Evolutionary conservation across 108 stramenopile genomes (phyloP).

Genomic region (Skeletonema costatum): DNA sequence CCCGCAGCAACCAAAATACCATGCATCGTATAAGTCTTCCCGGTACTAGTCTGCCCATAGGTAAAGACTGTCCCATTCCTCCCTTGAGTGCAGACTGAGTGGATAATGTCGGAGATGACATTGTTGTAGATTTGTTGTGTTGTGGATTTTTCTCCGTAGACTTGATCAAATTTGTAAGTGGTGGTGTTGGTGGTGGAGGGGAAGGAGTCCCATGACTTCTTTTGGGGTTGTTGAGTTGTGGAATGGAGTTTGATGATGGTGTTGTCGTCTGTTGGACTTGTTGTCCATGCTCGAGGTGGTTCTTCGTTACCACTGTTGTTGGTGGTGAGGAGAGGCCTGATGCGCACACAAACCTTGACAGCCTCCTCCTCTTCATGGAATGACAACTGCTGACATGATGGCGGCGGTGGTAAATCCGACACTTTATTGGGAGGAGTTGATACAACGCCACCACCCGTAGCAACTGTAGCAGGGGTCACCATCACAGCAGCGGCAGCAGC

Average conservation of each 20-base stretch:
- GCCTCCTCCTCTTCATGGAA: slow-evolving; percentile 15
- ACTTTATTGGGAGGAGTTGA: background rate
- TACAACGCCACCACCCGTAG: background rate
- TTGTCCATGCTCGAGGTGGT: slow-evolving; percentile 3
- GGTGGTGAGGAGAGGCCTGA: slow-evolving; percentile 8
- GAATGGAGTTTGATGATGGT: background rate
- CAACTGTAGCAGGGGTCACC: background rate
- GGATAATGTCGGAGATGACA: slow-evolving; percentile 67
- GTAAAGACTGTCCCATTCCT: slow-evolving; percentile 85
- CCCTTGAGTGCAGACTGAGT: slow-evolving; percentile 61
- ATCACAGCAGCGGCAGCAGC: background rate
- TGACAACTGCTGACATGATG: background rate
- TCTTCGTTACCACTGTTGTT: background rate
- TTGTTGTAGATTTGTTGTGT: slow-evolving; percentile 79
- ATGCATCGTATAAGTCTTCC: slow-evolving; percentile 55
- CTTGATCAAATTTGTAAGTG: slow-evolving; percentile 76
- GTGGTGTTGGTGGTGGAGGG: background rate
- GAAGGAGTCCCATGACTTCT: background rate
- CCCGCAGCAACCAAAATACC: slow-evolving; percentile 66
- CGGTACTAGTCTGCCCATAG: slow-evolving; percentile 61
- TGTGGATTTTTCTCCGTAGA: slow-evolving; percentile 68
- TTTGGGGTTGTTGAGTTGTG: background rate
- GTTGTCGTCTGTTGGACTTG: background rate
- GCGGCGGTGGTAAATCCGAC: background rate
- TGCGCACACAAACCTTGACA: slow-evolving; percentile 37